Percentiles rank a stretch among this genome's conserved stretches.
phyloP scores from a whole-genome alignment of 495 filamentous ascomycete species.

The Terfezia boudieri region DNA sequence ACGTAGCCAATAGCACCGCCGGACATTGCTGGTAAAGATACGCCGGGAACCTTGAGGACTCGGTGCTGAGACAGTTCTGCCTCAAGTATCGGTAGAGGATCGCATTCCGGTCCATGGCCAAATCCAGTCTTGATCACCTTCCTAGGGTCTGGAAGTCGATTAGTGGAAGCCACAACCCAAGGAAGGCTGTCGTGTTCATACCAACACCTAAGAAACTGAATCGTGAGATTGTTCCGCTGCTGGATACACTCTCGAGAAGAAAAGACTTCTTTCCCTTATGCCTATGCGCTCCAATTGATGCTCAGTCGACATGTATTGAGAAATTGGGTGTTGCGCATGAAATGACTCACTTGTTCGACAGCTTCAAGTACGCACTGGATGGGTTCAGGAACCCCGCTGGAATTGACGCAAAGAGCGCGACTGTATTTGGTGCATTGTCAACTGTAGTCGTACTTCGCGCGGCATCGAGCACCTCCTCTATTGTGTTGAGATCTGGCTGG shows the following conservation, averaged over 20 bases:
- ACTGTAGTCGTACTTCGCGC: slow-evolving; percentile 26
- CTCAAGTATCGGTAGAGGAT: slow-evolving; percentile 66
- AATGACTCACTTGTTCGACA: slow-evolving; percentile 44
- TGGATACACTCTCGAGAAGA: slow-evolving; percentile 84
- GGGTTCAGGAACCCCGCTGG: slow-evolving; percentile 82
- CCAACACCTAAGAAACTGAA: slow-evolving; percentile 89
- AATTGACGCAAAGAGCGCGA: slow-evolving; percentile 69
- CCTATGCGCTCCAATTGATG: slow-evolving; percentile 12
- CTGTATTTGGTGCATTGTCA: slow-evolving; percentile 41
- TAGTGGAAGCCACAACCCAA: background rate
- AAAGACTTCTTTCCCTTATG: slow-evolving; percentile 47
- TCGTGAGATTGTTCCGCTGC: slow-evolving; percentile 68
- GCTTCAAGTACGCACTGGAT: slow-evolving; percentile 72
- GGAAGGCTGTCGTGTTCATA: slow-evolving; percentile 12
- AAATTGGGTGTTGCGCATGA: background rate
- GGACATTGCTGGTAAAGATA: slow-evolving; percentile 60
- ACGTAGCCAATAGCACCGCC: slow-evolving; percentile 93
- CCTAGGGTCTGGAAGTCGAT: slow-evolving; percentile 35
- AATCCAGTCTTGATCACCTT: slow-evolving; percentile 74
- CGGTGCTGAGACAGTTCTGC: slow-evolving; percentile 52
- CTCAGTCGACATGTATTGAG: background rate
- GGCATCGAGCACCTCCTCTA: slow-evolving; percentile 32
- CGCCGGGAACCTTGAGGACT: slow-evolving; percentile 55
- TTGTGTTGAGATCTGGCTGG: slow-evolving; percentile 31
- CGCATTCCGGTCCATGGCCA: slow-evolving; percentile 57